Evolutionary conservation across 78 protist species (phyloP), one percentile per base, ranked within the genome.

Genomic region (Bodo saltans): DNA sequence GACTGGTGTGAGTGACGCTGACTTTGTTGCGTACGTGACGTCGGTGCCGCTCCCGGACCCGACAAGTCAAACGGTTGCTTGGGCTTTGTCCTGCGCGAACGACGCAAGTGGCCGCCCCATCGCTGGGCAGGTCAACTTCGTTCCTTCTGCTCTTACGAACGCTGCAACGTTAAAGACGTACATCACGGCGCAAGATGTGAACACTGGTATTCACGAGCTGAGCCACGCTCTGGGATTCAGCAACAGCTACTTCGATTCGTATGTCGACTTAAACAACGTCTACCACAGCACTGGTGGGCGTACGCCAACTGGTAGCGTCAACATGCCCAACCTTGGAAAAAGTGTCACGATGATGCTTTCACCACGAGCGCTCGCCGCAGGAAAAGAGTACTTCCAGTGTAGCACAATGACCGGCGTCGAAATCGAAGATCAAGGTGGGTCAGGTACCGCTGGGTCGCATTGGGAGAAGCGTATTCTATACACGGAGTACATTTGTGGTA

Each of bases 201-300:
- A 78, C 29, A 74, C 83, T 29, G 83, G 81, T 0, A 72, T 86
- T 25, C 93, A 90, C 42, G 93, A 90, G 74, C 27, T 84, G 8
- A 40, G 84, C 30, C 93, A 90, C 84, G 93, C 83, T 0, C 75
- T 90, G 23, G 93, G 93, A 0, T 90, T 90, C 26, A n/a, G n/a
- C n/a, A n/a, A n/a, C n/a, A n/a, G n/a, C n/a, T n/a, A n/a, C n/a
- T n/a, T n/a, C n/a, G n/a, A n/a, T n/a, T n/a, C n/a, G n/a, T n/a
- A n/a, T n/a, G n/a, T n/a, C n/a, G n/a, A n/a, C n/a, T n/a, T n/a
- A n/a, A n/a, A n/a, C n/a, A n/a, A n/a, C n/a, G n/a, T n/a, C n/a
- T n/a, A n/a, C n/a, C n/a, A n/a, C n/a, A n/a, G n/a, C n/a, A n/a
- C n/a, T n/a, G n/a, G n/a, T n/a, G n/a, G n/a, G n/a, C n/a, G n/a